A percentile compares a stretch with the other conserved stretches of the same genome.
Evolutionary conservation across 495 filamentous ascomycete genomes (phyloP).

Genomic region (Aspergillus avenaceus): DNA sequence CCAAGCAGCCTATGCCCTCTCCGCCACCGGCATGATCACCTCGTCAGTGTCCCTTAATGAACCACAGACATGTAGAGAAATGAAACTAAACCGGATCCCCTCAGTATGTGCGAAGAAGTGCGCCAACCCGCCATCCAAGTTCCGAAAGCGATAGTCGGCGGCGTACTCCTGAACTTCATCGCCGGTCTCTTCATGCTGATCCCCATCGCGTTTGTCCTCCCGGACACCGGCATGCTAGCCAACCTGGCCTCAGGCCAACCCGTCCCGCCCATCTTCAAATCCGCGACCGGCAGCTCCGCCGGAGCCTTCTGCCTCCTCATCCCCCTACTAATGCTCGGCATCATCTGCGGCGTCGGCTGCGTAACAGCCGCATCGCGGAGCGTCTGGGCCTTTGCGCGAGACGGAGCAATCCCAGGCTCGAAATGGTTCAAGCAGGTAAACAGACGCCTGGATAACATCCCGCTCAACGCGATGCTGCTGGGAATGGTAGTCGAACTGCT

Average conservation of each 20-base stretch:
- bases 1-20: constrained; percentile 50
- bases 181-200: constrained; percentile 60
- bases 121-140: constrained; percentile 57
- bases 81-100: neutral
- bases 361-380: constrained; percentile 64
- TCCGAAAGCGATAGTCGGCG: constrained; percentile 59
- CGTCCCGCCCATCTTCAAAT: constrained; percentile 14
- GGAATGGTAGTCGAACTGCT: constrained; percentile 47
- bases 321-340: constrained; percentile 59
- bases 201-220: constrained; percentile 58
- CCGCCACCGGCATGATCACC: constrained; percentile 42
- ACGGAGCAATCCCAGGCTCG: constrained; percentile 54
- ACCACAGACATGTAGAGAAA: neutral
- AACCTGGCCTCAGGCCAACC: constrained; percentile 51
- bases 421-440: constrained; percentile 49
- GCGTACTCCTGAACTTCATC: constrained; percentile 53
- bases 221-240: constrained; percentile 42
- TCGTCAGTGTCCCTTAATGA: constrained; percentile 8
- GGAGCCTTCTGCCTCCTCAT: constrained; percentile 65
- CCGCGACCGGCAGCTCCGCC: constrained; percentile 13
- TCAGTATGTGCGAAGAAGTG: constrained; percentile 56
- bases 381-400: constrained; percentile 62
- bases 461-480: constrained; percentile 43
- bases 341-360: constrained; percentile 61
- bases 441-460: constrained; percentile 37